Conservation (phyloP, 2,329 filamentous ascomycete species). For the Cercospora zeina region DNA sequence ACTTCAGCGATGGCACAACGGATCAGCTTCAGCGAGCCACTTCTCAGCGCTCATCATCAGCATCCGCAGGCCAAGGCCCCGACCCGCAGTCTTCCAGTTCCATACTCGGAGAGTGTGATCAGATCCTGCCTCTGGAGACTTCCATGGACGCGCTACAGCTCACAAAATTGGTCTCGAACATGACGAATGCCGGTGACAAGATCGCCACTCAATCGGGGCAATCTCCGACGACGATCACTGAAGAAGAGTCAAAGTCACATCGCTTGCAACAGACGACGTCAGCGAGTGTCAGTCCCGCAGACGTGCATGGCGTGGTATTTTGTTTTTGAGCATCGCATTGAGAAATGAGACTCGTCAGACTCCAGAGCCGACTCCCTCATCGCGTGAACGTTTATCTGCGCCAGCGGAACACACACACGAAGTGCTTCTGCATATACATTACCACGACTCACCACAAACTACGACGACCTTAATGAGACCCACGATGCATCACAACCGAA, state of each 20-base stretch:
- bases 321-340: slow-evolving; percentile 29
- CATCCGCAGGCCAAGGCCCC: slow-evolving; percentile 12
- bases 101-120: slow-evolving; percentile 23
- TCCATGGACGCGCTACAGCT: slow-evolving; percentile 28
- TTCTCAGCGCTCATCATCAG: slow-evolving; percentile 28
- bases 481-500: slow-evolving; percentile 5
- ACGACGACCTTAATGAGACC: slow-evolving; percentile 10
- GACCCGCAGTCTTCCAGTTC: slow-evolving; percentile 27
- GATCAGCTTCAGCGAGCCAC: slow-evolving; percentile 20
- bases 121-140: slow-evolving; percentile 27
- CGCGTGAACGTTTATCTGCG: neutral
- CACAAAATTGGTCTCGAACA: slow-evolving; percentile 24
- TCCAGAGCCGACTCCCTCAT: too few relatives aligned
- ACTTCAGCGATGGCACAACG: slow-evolving; percentile 22
- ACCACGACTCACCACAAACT: neutral
- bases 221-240: slow-evolving; percentile 2
- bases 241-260: slow-evolving; percentile 24
- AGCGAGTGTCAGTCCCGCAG: slow-evolving; percentile 3
- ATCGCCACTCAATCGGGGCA: neutral
- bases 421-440: neutral
- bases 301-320: slow-evolving; percentile 32
- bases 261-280: slow-evolving; percentile 15
- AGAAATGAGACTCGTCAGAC: neutral
- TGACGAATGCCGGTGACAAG: slow-evolving; percentile 17
- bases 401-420: neutral